These are phyloP conservation scores for Aspergillus eucalypticola DNA, from an alignment of 2,329 filamentous ascomycete species.

Conservation along the genomic window DNA sequence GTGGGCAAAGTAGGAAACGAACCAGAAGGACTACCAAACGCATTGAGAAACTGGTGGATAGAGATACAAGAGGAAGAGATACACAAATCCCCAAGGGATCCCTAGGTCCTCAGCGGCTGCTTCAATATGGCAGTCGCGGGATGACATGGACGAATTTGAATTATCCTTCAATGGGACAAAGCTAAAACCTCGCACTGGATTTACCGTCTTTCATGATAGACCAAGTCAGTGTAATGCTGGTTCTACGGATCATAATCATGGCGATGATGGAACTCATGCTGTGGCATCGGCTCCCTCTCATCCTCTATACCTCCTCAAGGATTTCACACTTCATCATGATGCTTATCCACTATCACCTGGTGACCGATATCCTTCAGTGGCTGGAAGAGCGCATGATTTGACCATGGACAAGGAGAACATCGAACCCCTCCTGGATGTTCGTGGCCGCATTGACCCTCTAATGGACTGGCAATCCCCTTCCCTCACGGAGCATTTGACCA, in stretches of 20 bases:
- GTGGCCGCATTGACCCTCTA: constrained; percentile 27
- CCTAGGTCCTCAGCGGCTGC: constrained; percentile 19
- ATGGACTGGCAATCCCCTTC: constrained; percentile 30
- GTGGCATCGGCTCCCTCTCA: constrained; percentile 23
- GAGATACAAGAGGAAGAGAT: constrained; percentile 16
- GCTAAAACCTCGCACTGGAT: constrained; percentile 30
- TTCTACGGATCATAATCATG: constrained; percentile 13
- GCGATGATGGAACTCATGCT: constrained; percentile 5
- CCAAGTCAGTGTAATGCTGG: constrained; percentile 11
- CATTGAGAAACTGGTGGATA: constrained; percentile 12
- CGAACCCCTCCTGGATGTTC: constrained; percentile 34
- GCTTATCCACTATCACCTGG: constrained; percentile 20
- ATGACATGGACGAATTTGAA: constrained; percentile 37
- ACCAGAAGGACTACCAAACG: constrained; percentile 18
- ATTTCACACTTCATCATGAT: constrained; percentile 9
- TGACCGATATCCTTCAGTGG: constrained; percentile 13
- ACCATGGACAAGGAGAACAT: constrained; percentile 40
- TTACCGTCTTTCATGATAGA: constrained; percentile 43
- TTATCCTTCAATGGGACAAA: constrained; percentile 33
- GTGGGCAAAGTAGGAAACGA: constrained; percentile 30
- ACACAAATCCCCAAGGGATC: constrained; percentile 24
- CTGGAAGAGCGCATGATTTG: constrained; percentile 14
- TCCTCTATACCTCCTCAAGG: constrained; percentile 23
- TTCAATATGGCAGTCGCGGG: constrained; percentile 23
- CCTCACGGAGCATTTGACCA: constrained; percentile 17